These are phyloP conservation scores for Trypanosomatidae sp. DNA, from an alignment of 208 protist species.

Conservation along the genomic window DNA sequence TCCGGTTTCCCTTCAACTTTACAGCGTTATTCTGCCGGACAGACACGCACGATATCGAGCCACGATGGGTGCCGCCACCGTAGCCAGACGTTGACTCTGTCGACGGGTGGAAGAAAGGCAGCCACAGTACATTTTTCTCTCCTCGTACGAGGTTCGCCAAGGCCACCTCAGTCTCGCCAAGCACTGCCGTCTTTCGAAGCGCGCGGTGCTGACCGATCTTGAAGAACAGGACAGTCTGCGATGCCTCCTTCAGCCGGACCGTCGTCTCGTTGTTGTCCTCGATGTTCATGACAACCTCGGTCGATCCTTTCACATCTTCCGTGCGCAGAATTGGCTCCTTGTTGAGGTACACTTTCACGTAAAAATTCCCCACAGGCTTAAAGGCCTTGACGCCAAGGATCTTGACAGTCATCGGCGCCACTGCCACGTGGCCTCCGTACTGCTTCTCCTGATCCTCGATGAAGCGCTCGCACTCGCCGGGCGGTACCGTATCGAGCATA, in stretches of 20 bases:
- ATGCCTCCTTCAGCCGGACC: constrained; percentile 45
- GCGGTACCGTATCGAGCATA: constrained; percentile 47
- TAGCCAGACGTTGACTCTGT: neutral
- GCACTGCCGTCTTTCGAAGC: constrained; percentile 33
- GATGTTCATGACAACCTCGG: constrained; percentile 46
- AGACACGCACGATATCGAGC: constrained; percentile 1
- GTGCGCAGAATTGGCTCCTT: constrained; percentile 55
- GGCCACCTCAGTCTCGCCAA: constrained; percentile 52
- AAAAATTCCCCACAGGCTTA: constrained; percentile 33
- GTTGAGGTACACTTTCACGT: constrained; percentile 77
- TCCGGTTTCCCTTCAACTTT: constrained; percentile 31
- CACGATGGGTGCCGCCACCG: neutral
- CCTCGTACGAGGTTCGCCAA: constrained; percentile 55
- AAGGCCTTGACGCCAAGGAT: constrained; percentile 65
- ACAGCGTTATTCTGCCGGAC: constrained; percentile 3
- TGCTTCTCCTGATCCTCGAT: constrained; percentile 36
- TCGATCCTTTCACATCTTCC: constrained; percentile 28
- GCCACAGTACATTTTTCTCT: constrained; percentile 67
- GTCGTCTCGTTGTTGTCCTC: constrained; percentile 68
- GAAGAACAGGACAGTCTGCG: constrained; percentile 45
- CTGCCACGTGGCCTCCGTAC: constrained; percentile 23
- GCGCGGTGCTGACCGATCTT: constrained; percentile 50
- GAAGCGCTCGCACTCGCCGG: constrained; percentile 34
- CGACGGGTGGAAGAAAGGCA: constrained; percentile 49
- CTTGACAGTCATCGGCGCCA: constrained; percentile 69